Evolutionary conservation across 1,139 yeast species (phyloP), one percentile per base, ranked within the genome.

Genomic region (Protomyces macrosporus): DNA sequence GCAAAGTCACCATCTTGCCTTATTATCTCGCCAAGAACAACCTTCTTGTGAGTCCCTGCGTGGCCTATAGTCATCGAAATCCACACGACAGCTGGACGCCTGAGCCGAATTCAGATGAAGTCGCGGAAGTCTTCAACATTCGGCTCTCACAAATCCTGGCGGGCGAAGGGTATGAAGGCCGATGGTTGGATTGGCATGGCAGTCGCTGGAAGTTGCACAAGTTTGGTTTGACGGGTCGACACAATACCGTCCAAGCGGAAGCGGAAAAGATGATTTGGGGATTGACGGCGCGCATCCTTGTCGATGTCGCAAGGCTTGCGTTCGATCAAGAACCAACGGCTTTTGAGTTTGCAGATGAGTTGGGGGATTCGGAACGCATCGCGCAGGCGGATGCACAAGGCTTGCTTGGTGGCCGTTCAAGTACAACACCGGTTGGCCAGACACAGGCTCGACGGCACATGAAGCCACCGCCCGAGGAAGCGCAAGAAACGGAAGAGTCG

Each of bases 221-320:
- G 45, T 68, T 68, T 45, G 33, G 55, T 55, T 67, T 33, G 66
- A 64, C 74, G 68, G 65, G 73, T 72, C 67, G 76, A 75, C 52
- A 73, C 66, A 10, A 61, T 39, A 50, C 54, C 30, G 53, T 42
- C n/a, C 14, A 39, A 16, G 37, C 51, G 39, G 32, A 12, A 52
- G 60, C 40, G 54, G 12, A 16, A 42, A 60, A 53, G 82, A 88
- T 87, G 70, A 88, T 90, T 3, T 90, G 97, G 97, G 97, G 97
- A 0, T 75, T 90, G 55, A 90, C 97, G 0, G 96, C 97, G 3
- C 87, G 88, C 70, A 88, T 90, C 6, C 74, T 90, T 12, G 87
- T 86, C 68, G 97, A 90, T 72, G 74, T 88, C 42, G 90, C 96
- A 4, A 80, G 82, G 63, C 77, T 88, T 4, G 81, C 83, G 1